Conservation (phyloP, 108 stramenopile species). For the Nannochloropsis gaditana region DNA sequence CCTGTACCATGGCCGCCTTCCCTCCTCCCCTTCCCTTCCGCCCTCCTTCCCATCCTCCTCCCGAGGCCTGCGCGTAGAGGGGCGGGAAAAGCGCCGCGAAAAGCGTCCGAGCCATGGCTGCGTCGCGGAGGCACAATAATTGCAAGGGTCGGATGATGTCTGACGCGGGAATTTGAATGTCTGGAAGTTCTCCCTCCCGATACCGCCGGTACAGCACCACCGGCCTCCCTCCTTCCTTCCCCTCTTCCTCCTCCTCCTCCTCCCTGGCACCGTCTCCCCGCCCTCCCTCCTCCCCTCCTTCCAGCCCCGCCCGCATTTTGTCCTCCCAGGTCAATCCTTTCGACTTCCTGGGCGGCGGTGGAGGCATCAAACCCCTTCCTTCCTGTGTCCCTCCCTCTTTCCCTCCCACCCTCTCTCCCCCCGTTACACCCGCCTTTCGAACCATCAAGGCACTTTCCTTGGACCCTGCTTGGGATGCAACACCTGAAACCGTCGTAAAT, state of each 20-base stretch:
- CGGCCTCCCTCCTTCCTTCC: constrained; percentile 37
- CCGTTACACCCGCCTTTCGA: background rate
- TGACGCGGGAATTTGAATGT: constrained; percentile 49
- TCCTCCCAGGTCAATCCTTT: background rate
- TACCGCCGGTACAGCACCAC: constrained; percentile 54
- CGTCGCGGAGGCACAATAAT: constrained; percentile 49
- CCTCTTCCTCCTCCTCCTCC: background rate
- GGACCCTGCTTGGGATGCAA: background rate
- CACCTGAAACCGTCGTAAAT: background rate
- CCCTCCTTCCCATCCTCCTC: background rate
- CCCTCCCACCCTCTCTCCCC: background rate
- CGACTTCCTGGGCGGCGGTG: background rate
- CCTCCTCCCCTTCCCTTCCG: constrained; percentile 6
- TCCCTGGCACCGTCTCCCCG: background rate
- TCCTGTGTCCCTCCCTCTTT: background rate
- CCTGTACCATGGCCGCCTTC: background rate
- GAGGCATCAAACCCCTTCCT: background rate
- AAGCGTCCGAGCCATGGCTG: constrained; percentile 34
- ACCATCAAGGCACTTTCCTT: background rate
- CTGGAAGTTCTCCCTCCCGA: constrained; percentile 53
- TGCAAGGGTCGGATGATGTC: constrained; percentile 52
- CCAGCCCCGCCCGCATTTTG: background rate
- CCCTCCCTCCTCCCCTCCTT: background rate
- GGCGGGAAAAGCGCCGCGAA: constrained; percentile 40
- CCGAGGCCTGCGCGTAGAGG: background rate